phyloP scores from a whole-genome alignment of 1,284 basidiomycete species.

The Sutorius eximius region DNA sequence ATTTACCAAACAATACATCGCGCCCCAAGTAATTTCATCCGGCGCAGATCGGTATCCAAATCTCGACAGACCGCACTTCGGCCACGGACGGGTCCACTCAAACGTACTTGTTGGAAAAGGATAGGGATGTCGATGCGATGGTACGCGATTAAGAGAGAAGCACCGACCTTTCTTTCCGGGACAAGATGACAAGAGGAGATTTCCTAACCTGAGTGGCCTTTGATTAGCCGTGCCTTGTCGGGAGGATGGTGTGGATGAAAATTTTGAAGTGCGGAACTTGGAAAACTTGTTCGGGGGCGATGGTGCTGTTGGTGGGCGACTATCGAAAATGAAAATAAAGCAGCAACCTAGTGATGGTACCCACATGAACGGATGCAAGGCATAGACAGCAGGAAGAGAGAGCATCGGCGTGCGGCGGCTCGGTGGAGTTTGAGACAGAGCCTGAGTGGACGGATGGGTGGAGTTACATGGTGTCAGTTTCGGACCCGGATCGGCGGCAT shows the following conservation, averaged over 20 bases:
- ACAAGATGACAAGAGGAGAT: slow-evolving; percentile 88
- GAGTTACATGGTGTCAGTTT: slow-evolving; percentile 1
- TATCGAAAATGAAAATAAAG: slow-evolving; percentile 1
- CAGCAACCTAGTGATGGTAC: background rate
- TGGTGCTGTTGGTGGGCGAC: slow-evolving; percentile 20
- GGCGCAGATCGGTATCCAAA: slow-evolving; percentile 70
- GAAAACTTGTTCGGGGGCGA: slow-evolving; percentile 20
- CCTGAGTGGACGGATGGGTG: slow-evolving; percentile 1
- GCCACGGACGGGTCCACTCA: slow-evolving; percentile 80
- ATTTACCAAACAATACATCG: slow-evolving; percentile 80
- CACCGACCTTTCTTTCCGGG: slow-evolving; percentile 87
- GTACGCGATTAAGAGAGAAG: background rate
- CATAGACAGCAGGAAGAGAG: slow-evolving; percentile 12
- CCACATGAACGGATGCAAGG: slow-evolving; percentile 23
- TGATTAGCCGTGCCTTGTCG: background rate
- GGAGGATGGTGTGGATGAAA: slow-evolving; percentile 5
- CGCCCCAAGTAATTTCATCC: slow-evolving; percentile 78
- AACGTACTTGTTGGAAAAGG: slow-evolving; percentile 56
- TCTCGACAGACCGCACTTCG: slow-evolving; percentile 85
- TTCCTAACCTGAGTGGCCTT: slow-evolving; percentile 61
- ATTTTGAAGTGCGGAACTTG: slow-evolving; percentile 12
- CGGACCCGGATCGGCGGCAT: background rate
- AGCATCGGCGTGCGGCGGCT: slow-evolving; percentile 11
- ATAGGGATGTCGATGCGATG: background rate
- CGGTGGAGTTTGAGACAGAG: slow-evolving; percentile 1